A percentile compares a stretch with the other conserved stretches of the same genome.
These are phyloP conservation scores for Nitzschia inconspicua DNA, from an alignment of 108 stramenopile genomes.

Conservation along the genomic window DNA sequence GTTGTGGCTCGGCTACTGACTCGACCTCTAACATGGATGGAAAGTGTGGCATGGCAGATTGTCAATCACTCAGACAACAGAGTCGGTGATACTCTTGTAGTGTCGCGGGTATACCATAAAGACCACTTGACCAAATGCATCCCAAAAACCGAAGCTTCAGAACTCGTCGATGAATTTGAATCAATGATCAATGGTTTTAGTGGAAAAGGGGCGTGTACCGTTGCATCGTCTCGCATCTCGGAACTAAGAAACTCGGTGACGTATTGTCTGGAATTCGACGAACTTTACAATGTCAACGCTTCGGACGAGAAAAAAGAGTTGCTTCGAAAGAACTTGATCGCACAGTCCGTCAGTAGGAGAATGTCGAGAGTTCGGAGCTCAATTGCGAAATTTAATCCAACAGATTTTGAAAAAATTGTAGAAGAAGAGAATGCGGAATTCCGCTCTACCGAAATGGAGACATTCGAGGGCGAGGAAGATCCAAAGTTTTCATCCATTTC, in stretches of 20 bases:
- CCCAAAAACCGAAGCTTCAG: conserved; percentile 48
- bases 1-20: conserved; percentile 34
- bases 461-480: no score
- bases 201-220: conserved; percentile 26
- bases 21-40: conserved; percentile 51
- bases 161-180: conserved; percentile 34
- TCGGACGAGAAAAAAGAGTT: conserved; percentile 9
- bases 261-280: conserved; percentile 34
- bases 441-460: no score
- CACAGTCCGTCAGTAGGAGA: conserved; percentile 3
- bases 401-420: conserved; percentile 6
- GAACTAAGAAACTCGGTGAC: conserved; percentile 33
- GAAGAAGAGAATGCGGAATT: not conserved
- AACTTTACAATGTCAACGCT: conserved; percentile 12
- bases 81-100: not conserved
- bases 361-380: conserved; percentile 2
- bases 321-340: not conserved
- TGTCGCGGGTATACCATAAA: not conserved
- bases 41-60: conserved; percentile 29
- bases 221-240: conserved; percentile 6
- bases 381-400: not conserved
- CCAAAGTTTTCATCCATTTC: no score
- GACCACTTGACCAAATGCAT: conserved; percentile 20
- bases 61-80: conserved; percentile 31
- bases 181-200: conserved; percentile 25